Percentiles rank a stretch among this genome's conserved stretches.
Conservation (phyloP, 805 yeast species). For the Millerago galiae region DNA sequence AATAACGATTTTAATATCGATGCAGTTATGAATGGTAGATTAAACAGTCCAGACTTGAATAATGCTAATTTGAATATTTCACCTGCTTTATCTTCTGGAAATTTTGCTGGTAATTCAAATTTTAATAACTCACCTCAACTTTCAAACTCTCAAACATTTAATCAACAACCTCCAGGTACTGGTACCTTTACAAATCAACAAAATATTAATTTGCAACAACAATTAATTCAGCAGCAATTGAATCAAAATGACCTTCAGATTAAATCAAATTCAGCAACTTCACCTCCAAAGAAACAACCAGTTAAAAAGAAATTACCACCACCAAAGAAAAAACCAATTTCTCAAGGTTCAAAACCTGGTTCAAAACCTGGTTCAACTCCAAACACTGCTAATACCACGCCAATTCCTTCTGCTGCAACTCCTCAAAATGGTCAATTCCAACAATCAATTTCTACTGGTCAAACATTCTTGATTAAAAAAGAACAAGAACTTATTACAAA, state of each 20-base stretch:
- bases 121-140: constrained; percentile 11
- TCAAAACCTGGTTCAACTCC: constrained; percentile 2
- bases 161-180: constrained; percentile 4
- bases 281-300: constrained; percentile 1
- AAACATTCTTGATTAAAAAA: constrained; percentile 14
- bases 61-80: constrained; percentile 2
- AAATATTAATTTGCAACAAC: constrained; percentile 1
- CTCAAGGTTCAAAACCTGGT: background rate
- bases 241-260: background rate
- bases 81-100: constrained; percentile 5
- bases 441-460: constrained; percentile 6
- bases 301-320: constrained; percentile 3
- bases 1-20: constrained; percentile 2
- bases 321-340: background rate
- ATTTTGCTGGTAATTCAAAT: constrained; percentile 6
- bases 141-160: constrained; percentile 1
- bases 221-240: constrained; percentile 1
- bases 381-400: constrained; percentile 1
- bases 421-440: constrained; percentile 1
- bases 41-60: constrained; percentile 9
- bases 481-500: constrained; percentile 19
- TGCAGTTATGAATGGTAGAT: constrained; percentile 1
- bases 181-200: constrained; percentile 4
- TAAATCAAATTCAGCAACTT: background rate
- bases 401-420: background rate